Conservation (phyloP, 352 stramenopile species). For the Pythium chondricola region DNA sequence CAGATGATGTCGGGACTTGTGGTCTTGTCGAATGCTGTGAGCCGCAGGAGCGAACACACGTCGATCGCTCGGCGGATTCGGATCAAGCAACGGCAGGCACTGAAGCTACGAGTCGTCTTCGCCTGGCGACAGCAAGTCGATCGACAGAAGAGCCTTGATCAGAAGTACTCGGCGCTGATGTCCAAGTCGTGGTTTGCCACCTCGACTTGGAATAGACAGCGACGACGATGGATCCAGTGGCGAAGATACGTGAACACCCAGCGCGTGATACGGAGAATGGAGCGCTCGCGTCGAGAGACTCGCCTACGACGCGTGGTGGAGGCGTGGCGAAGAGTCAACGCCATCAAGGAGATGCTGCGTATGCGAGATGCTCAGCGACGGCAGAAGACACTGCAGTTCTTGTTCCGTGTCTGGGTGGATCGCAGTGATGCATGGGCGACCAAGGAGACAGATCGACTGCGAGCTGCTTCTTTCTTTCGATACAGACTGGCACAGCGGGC, state of each 20-base stretch:
- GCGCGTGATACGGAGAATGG: neutral
- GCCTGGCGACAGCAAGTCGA: conserved; percentile 7
- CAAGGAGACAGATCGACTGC: neutral
- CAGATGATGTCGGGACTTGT: conserved; percentile 1
- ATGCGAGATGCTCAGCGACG: too few species aligned
- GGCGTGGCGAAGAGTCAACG: neutral
- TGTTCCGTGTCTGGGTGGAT: too few species aligned
- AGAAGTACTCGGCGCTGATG: too few species aligned
- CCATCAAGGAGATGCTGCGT: neutral
- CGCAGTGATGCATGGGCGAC: neutral
- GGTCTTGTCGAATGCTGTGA: conserved; percentile 1
- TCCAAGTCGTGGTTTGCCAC: too few species aligned
- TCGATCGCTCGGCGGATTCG: conserved; percentile 2
- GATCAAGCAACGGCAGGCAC: neutral
- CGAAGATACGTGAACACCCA: neutral
- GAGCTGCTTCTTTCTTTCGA: too few species aligned
- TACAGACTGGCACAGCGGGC: too few species aligned
- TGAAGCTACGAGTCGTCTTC: neutral
- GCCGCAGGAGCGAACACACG: neutral
- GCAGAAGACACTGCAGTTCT: too few species aligned
- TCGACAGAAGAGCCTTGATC: neutral
- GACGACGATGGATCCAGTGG: conserved; percentile 7
- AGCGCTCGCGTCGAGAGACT: neutral
- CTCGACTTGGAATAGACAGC: conserved; percentile 16
- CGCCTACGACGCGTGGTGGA: neutral